Base-by-base conservation (phyloP, 1,284 basidiomycete genomes). In the Heterobasidion parviporum region DNA sequence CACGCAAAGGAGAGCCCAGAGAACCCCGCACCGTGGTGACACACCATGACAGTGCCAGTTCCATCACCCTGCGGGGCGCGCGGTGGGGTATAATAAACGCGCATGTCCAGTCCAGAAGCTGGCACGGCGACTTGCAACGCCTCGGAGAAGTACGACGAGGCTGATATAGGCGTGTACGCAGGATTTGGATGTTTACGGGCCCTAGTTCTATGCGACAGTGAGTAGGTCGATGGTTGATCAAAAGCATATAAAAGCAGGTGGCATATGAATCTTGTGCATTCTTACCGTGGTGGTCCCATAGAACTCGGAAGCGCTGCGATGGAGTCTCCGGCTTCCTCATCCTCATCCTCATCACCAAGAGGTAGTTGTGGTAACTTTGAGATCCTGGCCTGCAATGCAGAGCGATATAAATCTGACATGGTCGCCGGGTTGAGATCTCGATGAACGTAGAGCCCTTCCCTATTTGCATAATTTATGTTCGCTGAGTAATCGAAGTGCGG, bases 1-100 rank as follows among this genome's bases (percentile, higher is more conserved):
- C 85, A 85, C 0, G 97, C 95, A 68, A 94, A 99, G 59, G 85
- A 92, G 59, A 98, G 76, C 0, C 84, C 95, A 0, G 87, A 87
- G 65, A 92, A 93, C 2, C 97, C 96, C 1, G 92, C 96, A 0
- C 97, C 96, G 64, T 99, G 96, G 65, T 98, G 94, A 68, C 92
- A 92, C 2, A 98, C 78, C 65, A 98, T 81, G 2, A 96, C 82
- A 0, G 86, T 83, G 8, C 74, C 76, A 2, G 72, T 70, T n/a
- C 76, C 78, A 43, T 75, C 65, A 53, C 66, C 74, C 63, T 74
- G 38, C 16, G 53, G 15, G 8, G 46, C 44, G 32, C 45, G 76
- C 4, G 79, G 79, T 41, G 74, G 78, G 0, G 89, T 87, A 67
- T 93, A 88, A 70, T 94, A 95, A 1, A 82, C 85, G 35, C 92